phyloP scores from a whole-genome alignment of 331 rosid species.

The Quercus tomentella region DNA sequence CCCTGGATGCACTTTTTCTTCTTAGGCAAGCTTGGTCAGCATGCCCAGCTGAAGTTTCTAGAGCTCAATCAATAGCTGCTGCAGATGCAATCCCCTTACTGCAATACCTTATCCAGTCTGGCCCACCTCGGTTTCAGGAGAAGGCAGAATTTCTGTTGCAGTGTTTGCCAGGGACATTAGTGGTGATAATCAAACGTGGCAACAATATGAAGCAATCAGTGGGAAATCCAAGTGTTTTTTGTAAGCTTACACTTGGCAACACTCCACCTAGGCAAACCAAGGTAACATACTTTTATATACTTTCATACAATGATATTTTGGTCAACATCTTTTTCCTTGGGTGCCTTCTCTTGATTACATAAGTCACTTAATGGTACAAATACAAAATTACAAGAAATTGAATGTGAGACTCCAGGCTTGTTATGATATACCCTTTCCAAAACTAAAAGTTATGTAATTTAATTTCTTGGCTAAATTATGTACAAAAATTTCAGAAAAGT shows the following conservation, averaged over 20 bases:
- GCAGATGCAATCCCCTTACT: slow-evolving; percentile 97
- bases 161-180: slow-evolving; percentile 97
- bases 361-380: not conserved
- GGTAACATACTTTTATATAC: slow-evolving; percentile 36
- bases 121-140: slow-evolving; percentile 98
- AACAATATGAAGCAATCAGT: slow-evolving; percentile 99
- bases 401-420: not conserved
- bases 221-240: slow-evolving; percentile 92
- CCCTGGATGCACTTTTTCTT: slow-evolving; percentile 89
- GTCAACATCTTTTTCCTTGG: not conserved
- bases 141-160: slow-evolving; percentile 92
- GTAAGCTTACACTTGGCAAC: slow-evolving; percentile 90
- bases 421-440: not conserved
- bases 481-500: not conserved
- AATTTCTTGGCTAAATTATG: not conserved
- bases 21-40: slow-evolving; percentile 99
- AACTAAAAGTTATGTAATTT: not conserved
- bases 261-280: slow-evolving; percentile 81
- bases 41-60: slow-evolving; percentile 94
- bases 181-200: slow-evolving; percentile 89
- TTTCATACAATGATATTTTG: not conserved
- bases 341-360: not conserved
- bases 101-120: slow-evolving; percentile 96
- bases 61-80: slow-evolving; percentile 96
- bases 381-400: not conserved